Evolutionary conservation across 768 basidiomycete genomes (phyloP), one percentile per base, ranked within the genome.

Genomic region (Boletus reticuloceps): DNA sequence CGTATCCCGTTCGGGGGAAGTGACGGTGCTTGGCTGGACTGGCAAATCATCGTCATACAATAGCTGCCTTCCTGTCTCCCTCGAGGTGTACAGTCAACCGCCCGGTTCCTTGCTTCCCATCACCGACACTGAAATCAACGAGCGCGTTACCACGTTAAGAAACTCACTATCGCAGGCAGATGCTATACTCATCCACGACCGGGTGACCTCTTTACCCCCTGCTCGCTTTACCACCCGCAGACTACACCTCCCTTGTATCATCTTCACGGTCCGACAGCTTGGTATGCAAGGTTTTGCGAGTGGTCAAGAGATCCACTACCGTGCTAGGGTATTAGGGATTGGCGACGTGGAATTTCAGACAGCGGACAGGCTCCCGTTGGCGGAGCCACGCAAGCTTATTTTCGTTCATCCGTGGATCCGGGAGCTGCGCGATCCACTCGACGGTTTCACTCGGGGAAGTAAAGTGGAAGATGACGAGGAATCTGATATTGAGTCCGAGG

Each of bases 1-100:
- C 2, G 34, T 58, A 9, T 10, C 43, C 5, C 60, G 61, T 16
- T 51, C 42, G 3, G 53, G 56, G 1, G 60, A 54, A 0, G 44
- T 54, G 20, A 54, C 50, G 0, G 61, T 58, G 6, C 47, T 62
- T 37, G 40, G 19, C n/a, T 62, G 61, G 61, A n/a, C 34, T 2
- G 60, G 59, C 14, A 25, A 44, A 14, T 38, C 59, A 3, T 61
- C 55, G 1, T 8, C 31, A 13, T 62, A 61, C 25, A 61, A 61
- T 16, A 61, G 53, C 13, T 60, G 59, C 20, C 50, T 60, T 22
- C 58, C 59, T 0, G 36, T 11, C 12, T 27, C 50, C 13, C 39
- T 60, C 20, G 25, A 22, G 0, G 43, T 53, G 8, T 60, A 56
- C 9, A 38, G 14, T 5, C 32, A 29, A 19, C 9, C 10, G 1